Evolutionary conservation across 192 early-diverging fungal genomes (phyloP), one percentile per base, ranked within the genome.

Genomic region (Umbelopsis ramanniana): DNA sequence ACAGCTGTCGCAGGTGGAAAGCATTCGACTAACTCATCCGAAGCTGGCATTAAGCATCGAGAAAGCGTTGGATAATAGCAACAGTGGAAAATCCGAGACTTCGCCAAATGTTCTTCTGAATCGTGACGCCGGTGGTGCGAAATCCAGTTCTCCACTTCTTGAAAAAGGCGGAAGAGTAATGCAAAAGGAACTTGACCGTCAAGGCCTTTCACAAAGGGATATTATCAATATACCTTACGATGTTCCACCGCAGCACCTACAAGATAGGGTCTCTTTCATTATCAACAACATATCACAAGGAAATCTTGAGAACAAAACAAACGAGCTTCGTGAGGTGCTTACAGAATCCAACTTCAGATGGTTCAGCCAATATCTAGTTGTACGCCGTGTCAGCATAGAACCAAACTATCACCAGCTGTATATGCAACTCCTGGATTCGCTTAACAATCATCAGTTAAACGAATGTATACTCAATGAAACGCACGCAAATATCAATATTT

Each of bases 251-350:
- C 48, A 63, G 9, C 67, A 69, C 35, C 33, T 76, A 21, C 88
- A 92, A 76, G 97, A 99, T 78, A 96, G 95, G 77, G 93, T 99
- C 26, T 88, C 95, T n/a, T 99, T 99, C 81, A 93, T 95, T 23
- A 89, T 99, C 80, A 99, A 99, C 85, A 99, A 99, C 68, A 78
- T 99, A 23, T 91, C 95, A 33, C 84, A 86, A 50, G 91, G 85
- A 73, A 99, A 97, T 75, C 72, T 98, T 7, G 89, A 88, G 2
- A 82, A 83, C 21, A 98, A 98, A 83, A 83, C 84, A 8, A 66
- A 82, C 0, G 93, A 95, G 67, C 92, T 96, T 80, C 86, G 84
- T 50, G 91, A 93, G 52, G 83, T 94, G 68, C 84, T 96, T 26
- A 81, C 87, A 6, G 86, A 86, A 19, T 72, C 76, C n/a, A 76